A percentile compares a stretch with the other conserved stretches of the same genome.
phyloP scores from a whole-genome alignment of 2,329 filamentous ascomycete genomes.

The Aspergillus sp. region DNA sequence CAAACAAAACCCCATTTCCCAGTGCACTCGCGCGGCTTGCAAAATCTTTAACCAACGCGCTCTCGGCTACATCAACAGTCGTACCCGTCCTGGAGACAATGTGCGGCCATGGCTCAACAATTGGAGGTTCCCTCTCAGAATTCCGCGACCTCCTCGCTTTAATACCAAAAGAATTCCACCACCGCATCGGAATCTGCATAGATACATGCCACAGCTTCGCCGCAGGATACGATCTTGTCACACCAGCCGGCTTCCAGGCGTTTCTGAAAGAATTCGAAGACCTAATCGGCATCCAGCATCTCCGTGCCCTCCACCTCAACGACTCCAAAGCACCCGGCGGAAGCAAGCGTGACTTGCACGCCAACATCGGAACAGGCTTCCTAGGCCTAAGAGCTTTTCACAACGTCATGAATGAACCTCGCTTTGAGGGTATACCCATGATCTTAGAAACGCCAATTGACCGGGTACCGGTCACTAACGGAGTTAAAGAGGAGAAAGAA shows the following conservation, averaged over 20 bases:
- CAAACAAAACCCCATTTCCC: conserved; percentile 64
- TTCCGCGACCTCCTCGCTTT: conserved; percentile 78
- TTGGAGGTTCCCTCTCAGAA: conserved; percentile 84
- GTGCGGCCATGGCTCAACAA: conserved; percentile 84
- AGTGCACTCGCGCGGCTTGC: conserved; percentile 79
- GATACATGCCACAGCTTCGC: conserved; percentile 98
- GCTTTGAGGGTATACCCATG: conserved; percentile 79
- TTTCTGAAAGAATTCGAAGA: conserved; percentile 76
- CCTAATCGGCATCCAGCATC: conserved; percentile 73
- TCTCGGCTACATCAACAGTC: conserved; percentile 72
- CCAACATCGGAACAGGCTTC: conserved; percentile 95
- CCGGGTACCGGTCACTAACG: conserved; percentile 41
- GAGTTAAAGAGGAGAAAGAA: background rate
- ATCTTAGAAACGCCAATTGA: conserved; percentile 96
- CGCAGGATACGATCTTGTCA: conserved; percentile 84
- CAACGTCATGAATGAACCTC: conserved; percentile 78
- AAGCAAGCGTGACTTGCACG: conserved; percentile 84
- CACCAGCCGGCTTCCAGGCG: conserved; percentile 67
- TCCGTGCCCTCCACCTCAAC: conserved; percentile 87
- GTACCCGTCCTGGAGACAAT: conserved; percentile 92
- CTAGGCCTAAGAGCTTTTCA: conserved; percentile 88
- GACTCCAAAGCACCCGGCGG: conserved; percentile 88
- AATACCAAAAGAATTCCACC: conserved; percentile 70
- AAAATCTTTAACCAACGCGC: conserved; percentile 75
- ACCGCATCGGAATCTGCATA: conserved; percentile 86